phyloP scores from a whole-genome alignment of 768 basidiomycete genomes.

The Boletales sp. region DNA sequence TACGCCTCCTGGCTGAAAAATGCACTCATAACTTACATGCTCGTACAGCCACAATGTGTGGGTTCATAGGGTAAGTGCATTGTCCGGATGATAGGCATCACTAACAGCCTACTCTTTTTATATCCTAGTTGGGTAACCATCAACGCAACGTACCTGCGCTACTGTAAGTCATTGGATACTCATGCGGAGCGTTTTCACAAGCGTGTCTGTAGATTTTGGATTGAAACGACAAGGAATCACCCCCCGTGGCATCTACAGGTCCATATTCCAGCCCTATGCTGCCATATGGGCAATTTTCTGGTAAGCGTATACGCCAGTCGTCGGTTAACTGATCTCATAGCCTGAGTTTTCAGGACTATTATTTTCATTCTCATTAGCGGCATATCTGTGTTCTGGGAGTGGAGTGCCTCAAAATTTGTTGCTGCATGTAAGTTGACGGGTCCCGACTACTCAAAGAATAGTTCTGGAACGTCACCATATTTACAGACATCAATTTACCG shows the following conservation, averaged over 20 bases:
- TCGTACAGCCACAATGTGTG: conserved; percentile 48
- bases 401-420: conserved; percentile 51
- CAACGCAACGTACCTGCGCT: conserved; percentile 70
- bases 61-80: conserved; percentile 45
- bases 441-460: neutral
- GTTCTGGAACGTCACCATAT: neutral
- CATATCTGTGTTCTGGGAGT: conserved; percentile 60
- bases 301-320: conserved; percentile 38
- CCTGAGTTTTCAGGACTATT: conserved; percentile 12
- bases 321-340: neutral
- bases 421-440: conserved; percentile 33
- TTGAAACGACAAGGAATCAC: conserved; percentile 43
- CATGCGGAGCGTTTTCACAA: conserved; percentile 19
- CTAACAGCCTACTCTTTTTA: conserved; percentile 48
- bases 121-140: conserved; percentile 59
- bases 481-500: conserved; percentile 35
- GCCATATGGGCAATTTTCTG: conserved; percentile 70
- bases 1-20: neutral
- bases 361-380: conserved; percentile 60
- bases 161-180: conserved; percentile 42
- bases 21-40: neutral
- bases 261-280: conserved; percentile 60
- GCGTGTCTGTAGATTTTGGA: conserved; percentile 8
- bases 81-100: conserved; percentile 32
- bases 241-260: conserved; percentile 60